phyloP scores from a whole-genome alignment of 2,329 filamentous ascomycete genomes.

The Apiospora malaysiana region DNA sequence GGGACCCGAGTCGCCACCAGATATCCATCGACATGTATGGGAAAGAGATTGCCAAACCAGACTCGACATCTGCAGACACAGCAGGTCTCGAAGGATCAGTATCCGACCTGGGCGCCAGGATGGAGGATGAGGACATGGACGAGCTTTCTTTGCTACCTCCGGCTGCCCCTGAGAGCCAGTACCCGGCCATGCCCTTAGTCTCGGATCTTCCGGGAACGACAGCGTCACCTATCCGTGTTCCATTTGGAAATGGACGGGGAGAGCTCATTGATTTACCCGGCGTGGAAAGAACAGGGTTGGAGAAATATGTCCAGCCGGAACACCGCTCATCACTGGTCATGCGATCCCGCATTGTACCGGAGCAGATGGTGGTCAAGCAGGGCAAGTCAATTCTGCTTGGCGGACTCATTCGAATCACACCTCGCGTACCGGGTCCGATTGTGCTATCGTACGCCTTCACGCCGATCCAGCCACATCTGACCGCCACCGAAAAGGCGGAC shows the following conservation, averaged over 20 bases:
- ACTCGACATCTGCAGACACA: background rate
- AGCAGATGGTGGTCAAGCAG: slow-evolving; percentile 74
- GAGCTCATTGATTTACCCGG: slow-evolving; percentile 95
- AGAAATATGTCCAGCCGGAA: slow-evolving; percentile 71
- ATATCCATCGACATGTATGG: slow-evolving; percentile 42
- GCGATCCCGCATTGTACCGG: slow-evolving; percentile 74
- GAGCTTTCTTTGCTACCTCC: slow-evolving; percentile 74
- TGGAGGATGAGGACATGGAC: slow-evolving; percentile 40
- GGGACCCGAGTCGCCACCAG: slow-evolving; percentile 43
- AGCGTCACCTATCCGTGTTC: slow-evolving; percentile 90
- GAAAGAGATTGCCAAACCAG: slow-evolving; percentile 22
- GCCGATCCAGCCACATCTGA: slow-evolving; percentile 77
- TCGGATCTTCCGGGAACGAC: slow-evolving; percentile 91
- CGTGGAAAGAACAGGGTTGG: slow-evolving; percentile 75
- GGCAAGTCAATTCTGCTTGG: slow-evolving; percentile 84
- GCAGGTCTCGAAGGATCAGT: background rate
- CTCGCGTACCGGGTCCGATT: slow-evolving; percentile 65
- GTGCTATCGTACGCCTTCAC: slow-evolving; percentile 89
- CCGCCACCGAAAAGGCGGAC: slow-evolving; percentile 79
- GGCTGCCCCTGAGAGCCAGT: slow-evolving; percentile 72
- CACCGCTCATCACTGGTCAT: slow-evolving; percentile 76
- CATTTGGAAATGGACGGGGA: slow-evolving; percentile 83
- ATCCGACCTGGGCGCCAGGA: background rate
- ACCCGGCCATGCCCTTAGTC: slow-evolving; percentile 83
- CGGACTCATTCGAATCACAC: slow-evolving; percentile 87